A percentile compares a stretch with the other conserved stretches of the same genome.
phyloP scores from a whole-genome alignment of 2,329 filamentous ascomycete genomes.

The Xylariales sp. region DNA sequence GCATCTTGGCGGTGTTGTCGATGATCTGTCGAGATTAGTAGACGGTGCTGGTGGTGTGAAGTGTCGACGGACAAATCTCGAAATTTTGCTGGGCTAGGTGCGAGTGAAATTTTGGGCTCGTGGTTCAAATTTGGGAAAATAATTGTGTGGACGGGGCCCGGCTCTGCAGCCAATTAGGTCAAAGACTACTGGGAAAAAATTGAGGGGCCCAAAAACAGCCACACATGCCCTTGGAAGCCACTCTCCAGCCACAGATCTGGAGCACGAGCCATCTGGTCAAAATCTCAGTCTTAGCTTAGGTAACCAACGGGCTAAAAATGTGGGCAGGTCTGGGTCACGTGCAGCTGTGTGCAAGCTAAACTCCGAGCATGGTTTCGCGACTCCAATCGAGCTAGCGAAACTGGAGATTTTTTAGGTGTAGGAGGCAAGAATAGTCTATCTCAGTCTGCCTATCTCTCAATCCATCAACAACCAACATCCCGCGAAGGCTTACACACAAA shows the following conservation, averaged over 20 bases:
- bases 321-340: neutral
- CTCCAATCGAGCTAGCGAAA: neutral
- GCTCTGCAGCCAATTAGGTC: neutral
- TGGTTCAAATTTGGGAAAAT: slow-evolving; percentile 5
- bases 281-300: no score
- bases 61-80: slow-evolving; percentile 16
- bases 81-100: slow-evolving; percentile 18
- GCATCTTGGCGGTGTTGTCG: slow-evolving; percentile 46
- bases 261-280: no score
- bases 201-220: neutral
- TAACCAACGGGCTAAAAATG: no score
- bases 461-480: no score
- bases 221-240: neutral
- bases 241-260: no score
- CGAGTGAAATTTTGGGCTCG: slow-evolving; percentile 19
- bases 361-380: neutral
- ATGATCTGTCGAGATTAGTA: slow-evolving; percentile 11
- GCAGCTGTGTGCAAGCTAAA: neutral
- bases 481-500: no score
- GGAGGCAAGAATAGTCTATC: slow-evolving; percentile 4
- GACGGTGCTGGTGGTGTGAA: slow-evolving; percentile 6
- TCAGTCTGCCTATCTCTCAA: no score
- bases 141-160: slow-evolving; percentile 4
- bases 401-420: neutral
- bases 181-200: neutral